phyloP scores from a whole-genome alignment of 208 protist genomes.

The Leishmania mexicana region DNA sequence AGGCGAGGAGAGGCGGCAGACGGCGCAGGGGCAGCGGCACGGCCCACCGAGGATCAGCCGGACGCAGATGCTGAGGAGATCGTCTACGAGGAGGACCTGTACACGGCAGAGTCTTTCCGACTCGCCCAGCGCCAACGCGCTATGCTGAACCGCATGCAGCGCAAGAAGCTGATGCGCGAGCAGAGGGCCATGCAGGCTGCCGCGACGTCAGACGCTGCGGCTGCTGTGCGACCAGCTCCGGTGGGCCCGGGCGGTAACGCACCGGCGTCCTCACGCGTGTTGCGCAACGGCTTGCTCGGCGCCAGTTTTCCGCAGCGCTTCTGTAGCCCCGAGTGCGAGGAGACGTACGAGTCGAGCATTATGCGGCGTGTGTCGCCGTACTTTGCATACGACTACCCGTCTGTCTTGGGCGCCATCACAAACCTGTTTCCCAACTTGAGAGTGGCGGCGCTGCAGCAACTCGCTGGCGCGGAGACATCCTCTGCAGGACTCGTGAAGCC shows the following conservation, averaged over 20 bases:
- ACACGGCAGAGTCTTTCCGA: conserved; percentile 61
- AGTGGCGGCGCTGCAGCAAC: conserved; percentile 44
- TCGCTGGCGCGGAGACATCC: conserved; percentile 52
- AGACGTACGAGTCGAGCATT: conserved; percentile 40
- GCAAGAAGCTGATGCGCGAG: conserved; percentile 14
- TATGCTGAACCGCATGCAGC: conserved; percentile 38
- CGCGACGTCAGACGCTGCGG: background rate
- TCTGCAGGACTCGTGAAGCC: conserved; percentile 16
- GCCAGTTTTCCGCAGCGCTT: conserved; percentile 57
- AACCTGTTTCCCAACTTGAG: conserved; percentile 72
- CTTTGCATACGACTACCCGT: conserved; percentile 40
- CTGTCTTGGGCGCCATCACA: conserved; percentile 43
- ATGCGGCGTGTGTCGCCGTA: conserved; percentile 24
- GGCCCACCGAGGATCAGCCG: background rate
- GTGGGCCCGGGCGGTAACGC: background rate
- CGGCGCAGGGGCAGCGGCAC: background rate
- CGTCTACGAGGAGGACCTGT: conserved; percentile 70
- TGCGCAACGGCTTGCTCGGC: conserved; percentile 26
- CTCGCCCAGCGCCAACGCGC: conserved; percentile 47
- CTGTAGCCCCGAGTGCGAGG: conserved; percentile 62
- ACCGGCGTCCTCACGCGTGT: conserved; percentile 6
- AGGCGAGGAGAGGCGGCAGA: background rate
- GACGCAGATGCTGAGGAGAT: conserved; percentile 41
- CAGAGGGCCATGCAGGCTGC: conserved; percentile 2
- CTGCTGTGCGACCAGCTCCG: background rate